Evolutionary conservation across 139 green algal species (phyloP), one percentile per base, ranked within the genome.

Genomic region (Chlamydomonas schloesseri): DNA sequence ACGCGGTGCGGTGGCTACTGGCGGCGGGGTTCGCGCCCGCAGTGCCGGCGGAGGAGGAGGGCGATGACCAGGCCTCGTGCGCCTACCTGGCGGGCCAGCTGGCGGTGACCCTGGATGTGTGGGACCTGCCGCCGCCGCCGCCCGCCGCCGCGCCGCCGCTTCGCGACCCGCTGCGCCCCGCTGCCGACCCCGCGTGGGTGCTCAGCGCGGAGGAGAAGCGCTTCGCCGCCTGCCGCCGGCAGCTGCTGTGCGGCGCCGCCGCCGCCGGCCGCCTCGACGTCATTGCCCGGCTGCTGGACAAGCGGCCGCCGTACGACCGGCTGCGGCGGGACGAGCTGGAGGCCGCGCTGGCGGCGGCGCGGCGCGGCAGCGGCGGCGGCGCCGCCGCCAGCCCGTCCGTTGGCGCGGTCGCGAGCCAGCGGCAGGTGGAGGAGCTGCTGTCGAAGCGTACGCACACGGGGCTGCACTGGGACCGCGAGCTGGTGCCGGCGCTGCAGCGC

Each of bases 171-270:
- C 18, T 29, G 8, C 62, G 37, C 1, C 78, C 78, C 14, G 24
- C 29, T 8, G 5, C 42, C 5, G 42, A 50, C 42, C 42, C 42
- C n/a, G 37, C 26, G 8, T 84, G 78, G 78, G 1, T 50, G 42
- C 0, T 60, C 5, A 55, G 37, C 21, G 28, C 42, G 1, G 78
- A 84, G 64, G 78, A 84, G 37, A 3, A 17, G 29, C 24, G 13
- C 28, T 84, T 84, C 42, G 2, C 17, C 42, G 46, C 57, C 10
- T 9, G 23, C 42, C 62, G 78, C 64, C 37, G 78, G 64, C 78
- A 84, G 78, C 78, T 84, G 78, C 78, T 84, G 65, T 28, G 50
- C 64, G 78, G 78, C 26, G 78, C 78, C n/a, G 78, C 78, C 28
- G 42, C 64, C 64, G 42, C 58, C 2, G 78, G 78, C 10, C 62